phyloP scores from a whole-genome alignment of 768 basidiomycete genomes.

The Russula sp. region DNA sequence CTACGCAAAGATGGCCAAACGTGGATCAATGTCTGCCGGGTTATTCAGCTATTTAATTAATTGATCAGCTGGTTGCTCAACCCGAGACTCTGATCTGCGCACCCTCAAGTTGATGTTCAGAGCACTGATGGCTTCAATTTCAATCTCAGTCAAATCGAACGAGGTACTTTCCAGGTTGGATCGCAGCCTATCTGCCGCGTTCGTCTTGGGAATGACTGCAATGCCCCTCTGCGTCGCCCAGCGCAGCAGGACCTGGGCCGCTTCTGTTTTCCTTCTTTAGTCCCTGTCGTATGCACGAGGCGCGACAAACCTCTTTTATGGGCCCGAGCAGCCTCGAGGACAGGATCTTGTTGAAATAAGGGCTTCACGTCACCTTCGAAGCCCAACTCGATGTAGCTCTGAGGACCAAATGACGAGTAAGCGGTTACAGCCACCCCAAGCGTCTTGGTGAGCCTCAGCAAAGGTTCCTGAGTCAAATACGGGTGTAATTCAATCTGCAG shows the following conservation, averaged over 20 bases:
- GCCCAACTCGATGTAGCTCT: constrained; percentile 58
- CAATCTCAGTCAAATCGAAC: constrained; percentile 48
- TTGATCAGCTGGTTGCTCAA: too few species aligned
- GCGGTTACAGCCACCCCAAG: constrained; percentile 45
- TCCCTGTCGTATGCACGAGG: not conserved
- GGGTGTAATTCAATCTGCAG: constrained; percentile 58
- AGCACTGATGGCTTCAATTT: constrained; percentile 47
- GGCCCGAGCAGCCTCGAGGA: constrained; percentile 40
- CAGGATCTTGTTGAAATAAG: constrained; percentile 42
- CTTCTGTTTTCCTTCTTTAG: constrained; percentile 23
- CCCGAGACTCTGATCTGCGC: constrained; percentile 24
- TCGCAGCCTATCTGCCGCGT: constrained; percentile 32
- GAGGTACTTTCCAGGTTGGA: constrained; percentile 41
- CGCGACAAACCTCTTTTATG: constrained; percentile 46
- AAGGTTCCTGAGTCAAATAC: constrained; percentile 42
- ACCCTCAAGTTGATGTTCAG: constrained; percentile 62
- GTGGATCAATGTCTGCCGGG: constrained; percentile 58
- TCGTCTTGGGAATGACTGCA: constrained; percentile 45
- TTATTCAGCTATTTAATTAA: constrained; percentile 79
- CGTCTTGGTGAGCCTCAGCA: constrained; percentile 38
- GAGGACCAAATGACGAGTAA: constrained; percentile 50
- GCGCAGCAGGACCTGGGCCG: constrained; percentile 41
- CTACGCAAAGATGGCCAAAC: constrained; percentile 58
- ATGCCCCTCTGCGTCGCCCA: constrained; percentile 44
- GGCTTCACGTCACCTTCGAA: constrained; percentile 42